A percentile compares a stretch with the other conserved stretches of the same genome.
Conservation (phyloP, 2,329 filamentous ascomycete species). For the Lachnellula hyalina region DNA sequence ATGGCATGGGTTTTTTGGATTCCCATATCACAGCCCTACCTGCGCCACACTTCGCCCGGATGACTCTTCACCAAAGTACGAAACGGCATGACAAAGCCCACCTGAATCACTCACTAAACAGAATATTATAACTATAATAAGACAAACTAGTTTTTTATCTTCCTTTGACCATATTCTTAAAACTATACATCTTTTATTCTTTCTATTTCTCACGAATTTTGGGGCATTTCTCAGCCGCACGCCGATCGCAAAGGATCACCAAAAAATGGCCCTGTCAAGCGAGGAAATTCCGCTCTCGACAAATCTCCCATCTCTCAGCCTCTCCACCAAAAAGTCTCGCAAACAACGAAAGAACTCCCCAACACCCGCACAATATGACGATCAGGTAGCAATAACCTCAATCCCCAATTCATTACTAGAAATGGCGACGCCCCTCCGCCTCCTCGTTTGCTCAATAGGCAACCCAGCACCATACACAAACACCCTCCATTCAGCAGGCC, state of each 20-base stretch:
- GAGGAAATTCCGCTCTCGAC: not conserved
- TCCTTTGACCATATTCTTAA: not conserved
- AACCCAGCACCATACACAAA: constrained; percentile 72
- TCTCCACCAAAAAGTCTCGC: constrained; percentile 2
- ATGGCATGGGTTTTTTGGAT: not conserved
- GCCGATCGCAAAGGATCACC: not conserved
- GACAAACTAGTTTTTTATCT: not conserved
- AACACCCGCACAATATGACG: not conserved
- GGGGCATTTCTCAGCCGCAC: constrained; percentile 2
- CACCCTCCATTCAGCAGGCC: constrained; percentile 83
- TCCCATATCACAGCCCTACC: constrained; percentile 5
- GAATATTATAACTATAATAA: not conserved
- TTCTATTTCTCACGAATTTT: not conserved
- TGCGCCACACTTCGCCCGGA: constrained; percentile 13
- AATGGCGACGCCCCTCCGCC: constrained; percentile 36
- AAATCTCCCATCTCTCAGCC: constrained; percentile 1
- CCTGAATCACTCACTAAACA: not conserved
- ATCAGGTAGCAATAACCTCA: not conserved
- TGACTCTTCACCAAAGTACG: constrained; percentile 6
- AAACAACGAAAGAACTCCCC: constrained; percentile 1
- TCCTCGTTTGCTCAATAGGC: constrained; percentile 82
- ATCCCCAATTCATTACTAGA: not conserved
- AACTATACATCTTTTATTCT: not conserved
- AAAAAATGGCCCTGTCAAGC: not conserved
- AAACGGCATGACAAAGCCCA: constrained; percentile 8